Evolutionary conservation across 202 grass and related monocot genomes (phyloP).

Genomic region (Zizania palustris): DNA sequence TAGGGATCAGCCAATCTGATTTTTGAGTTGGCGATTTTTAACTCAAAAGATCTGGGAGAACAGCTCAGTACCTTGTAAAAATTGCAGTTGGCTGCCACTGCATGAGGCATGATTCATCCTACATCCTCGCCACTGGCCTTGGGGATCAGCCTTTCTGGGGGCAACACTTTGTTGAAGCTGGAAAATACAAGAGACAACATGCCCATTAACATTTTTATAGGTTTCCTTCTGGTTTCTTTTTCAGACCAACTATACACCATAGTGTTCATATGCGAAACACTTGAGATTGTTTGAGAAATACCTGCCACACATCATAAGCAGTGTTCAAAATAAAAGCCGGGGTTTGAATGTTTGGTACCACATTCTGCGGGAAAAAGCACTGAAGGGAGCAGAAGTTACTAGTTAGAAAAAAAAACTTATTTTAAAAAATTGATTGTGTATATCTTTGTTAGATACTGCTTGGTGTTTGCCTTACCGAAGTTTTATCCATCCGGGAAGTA

Average conservation of each 20-base stretch:
- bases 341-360: conserved; percentile 69
- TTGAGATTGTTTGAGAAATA: conserved; percentile 25
- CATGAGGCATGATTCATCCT: conserved; percentile 65
- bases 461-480: conserved; percentile 55
- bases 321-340: conserved; percentile 89
- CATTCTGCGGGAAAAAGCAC: conserved; percentile 92
- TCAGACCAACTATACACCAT: not conserved
- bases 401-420: not conserved
- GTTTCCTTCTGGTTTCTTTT: not conserved
- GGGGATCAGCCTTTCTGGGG: conserved; percentile 59
- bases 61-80: conserved; percentile 62
- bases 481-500: conserved; percentile 79
- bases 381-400: conserved; percentile 46
- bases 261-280: conserved; percentile 24
- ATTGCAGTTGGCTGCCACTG: conserved; percentile 65
- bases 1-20: conserved; percentile 10
- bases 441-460: conserved; percentile 11
- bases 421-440: not conserved
- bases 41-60: not conserved
- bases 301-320: conserved; percentile 95
- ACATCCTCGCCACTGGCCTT: conserved; percentile 66
- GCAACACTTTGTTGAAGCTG: conserved; percentile 86
- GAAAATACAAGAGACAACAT: conserved; percentile 10
- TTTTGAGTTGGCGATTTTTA: not conserved
- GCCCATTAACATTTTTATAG: not conserved